Evolutionary conservation across 1,284 basidiomycete genomes (phyloP), one percentile per base, ranked within the genome.

Genomic region (Fomitiporia mediterranea): DNA sequence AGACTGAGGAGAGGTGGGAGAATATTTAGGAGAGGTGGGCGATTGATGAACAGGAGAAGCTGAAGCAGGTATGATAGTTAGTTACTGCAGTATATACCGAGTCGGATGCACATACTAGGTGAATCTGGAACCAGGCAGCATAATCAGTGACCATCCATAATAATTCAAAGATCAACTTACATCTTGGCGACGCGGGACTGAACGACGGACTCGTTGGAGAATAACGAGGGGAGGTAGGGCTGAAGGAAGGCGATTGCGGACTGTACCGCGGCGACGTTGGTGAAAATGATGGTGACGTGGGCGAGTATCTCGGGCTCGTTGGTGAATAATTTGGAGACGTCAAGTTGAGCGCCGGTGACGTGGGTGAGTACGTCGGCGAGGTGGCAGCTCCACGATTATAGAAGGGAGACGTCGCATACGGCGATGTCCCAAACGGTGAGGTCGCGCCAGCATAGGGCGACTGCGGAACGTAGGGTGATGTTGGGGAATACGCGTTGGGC

Each of bases 321-420:
- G 93, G 93, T 2, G 92, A 94, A 67, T 92, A 94, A 15, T 83
- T 83, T 3, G 89, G 91, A 9, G 88, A 89, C 1, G 90, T 91
- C 32, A 88, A 76, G 61, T 88, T 87, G 60, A 91, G 82, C 6
- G 81, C 81, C 9, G 89, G 89, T 4, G 86, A 89, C 6, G 91
- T 92, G 0, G 92, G 92, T 5, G 89, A 91, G 69, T 93, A 94
- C 0, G 89, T 90, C 1, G 91, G 91, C 0, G 89, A 91, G 1
- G 89, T 91, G 1, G 85, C 79, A 8, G 82, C 80, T 55, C 78
- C 75, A 57, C 83, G 80, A 66, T 89, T 86, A 66, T 86, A 90
- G 73, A 85, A 90, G 0, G 89, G 89, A 23, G 89, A 91, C 0
- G 87, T 89, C 1, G 86, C 86, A 53, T 86, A 85, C 25, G 87